Percentiles rank a stretch among this genome's conserved stretches.
Evolutionary conservation across 1,284 basidiomycete genomes (phyloP).

Genomic region (Boletus semigastroideus): DNA sequence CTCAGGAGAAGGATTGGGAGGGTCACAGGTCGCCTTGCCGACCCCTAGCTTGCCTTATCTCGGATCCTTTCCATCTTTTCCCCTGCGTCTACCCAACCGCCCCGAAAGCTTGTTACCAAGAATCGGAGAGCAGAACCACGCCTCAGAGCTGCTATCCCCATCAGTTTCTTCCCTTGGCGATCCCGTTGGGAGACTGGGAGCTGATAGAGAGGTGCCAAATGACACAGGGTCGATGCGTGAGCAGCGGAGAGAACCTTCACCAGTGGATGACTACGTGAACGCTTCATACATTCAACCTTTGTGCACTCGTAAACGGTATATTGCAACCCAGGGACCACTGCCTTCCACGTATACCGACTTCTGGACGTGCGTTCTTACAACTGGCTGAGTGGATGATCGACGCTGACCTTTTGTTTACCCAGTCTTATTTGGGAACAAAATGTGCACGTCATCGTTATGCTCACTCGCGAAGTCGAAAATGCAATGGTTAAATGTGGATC

Average conservation of each 20-base stretch:
- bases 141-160: slow-evolving; percentile 3
- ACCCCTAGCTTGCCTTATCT: slow-evolving; percentile 5
- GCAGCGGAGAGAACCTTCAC: slow-evolving; percentile 17
- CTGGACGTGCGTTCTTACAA: slow-evolving; percentile 77
- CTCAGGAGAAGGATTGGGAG: slow-evolving; percentile 10
- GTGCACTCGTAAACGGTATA: slow-evolving; percentile 80
- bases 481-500: slow-evolving; percentile 87
- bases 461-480: slow-evolving; percentile 90
- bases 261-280: slow-evolving; percentile 88
- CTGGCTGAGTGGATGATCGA: background rate
- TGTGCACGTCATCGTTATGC: slow-evolving; percentile 80
- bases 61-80: slow-evolving; percentile 15
- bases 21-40: slow-evolving; percentile 3
- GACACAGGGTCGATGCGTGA: background rate
- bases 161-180: background rate
- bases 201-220: background rate
- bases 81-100: slow-evolving; percentile 24
- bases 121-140: slow-evolving; percentile 17
- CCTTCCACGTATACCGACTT: slow-evolving; percentile 91
- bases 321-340: slow-evolving; percentile 95
- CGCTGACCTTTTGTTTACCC: slow-evolving; percentile 11
- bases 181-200: background rate
- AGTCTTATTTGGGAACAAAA: slow-evolving; percentile 83
- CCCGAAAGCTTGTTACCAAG: slow-evolving; percentile 15
- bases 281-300: slow-evolving; percentile 88